A percentile compares a stretch with the other conserved stretches of the same genome.
Evolutionary conservation across 2,329 filamentous ascomycete species (phyloP).

Genomic region (Fusarium sp.): DNA sequence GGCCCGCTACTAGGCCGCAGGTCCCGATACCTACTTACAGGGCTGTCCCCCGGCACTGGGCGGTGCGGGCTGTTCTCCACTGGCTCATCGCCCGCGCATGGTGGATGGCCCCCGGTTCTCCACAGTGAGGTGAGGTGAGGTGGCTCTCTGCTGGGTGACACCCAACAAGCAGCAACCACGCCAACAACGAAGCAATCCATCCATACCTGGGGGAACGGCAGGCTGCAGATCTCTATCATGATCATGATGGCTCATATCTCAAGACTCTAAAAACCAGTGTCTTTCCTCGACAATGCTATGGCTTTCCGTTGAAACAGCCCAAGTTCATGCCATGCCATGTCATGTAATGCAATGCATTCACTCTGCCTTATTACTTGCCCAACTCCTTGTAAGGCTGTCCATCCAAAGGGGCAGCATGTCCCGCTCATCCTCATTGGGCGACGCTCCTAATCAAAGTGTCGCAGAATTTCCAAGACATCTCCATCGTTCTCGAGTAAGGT

Average conservation of each 20-base stretch:
- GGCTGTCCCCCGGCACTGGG: conserved; percentile 19
- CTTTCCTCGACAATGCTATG: conserved; percentile 8
- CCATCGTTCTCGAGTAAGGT: background rate
- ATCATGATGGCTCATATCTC: background rate
- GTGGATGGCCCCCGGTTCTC: background rate
- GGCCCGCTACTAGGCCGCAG: background rate
- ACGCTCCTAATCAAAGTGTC: conserved; percentile 1
- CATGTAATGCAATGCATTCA: conserved; percentile 35
- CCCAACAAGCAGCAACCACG: conserved; percentile 1
- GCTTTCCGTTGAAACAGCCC: conserved; percentile 27
- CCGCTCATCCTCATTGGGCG: background rate
- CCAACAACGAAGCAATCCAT: conserved; percentile 15
- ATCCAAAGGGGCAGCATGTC: background rate
- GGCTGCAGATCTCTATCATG: conserved; percentile 11
- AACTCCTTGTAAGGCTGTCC: conserved; percentile 9
- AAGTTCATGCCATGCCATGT: conserved; percentile 33
- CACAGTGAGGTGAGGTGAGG: conserved; percentile 20
- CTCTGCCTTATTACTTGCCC: background rate
- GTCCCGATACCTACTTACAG: conserved; percentile 13
- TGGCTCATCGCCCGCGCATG: conserved; percentile 13
- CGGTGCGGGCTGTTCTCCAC: conserved; percentile 18
- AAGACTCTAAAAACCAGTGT: background rate
- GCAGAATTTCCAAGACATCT: background rate
- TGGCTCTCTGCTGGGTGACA: conserved; percentile 10
- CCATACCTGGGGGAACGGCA: background rate